Base-by-base conservation (phyloP, 768 basidiomycete genomes). In the Piloderma croceum region DNA sequence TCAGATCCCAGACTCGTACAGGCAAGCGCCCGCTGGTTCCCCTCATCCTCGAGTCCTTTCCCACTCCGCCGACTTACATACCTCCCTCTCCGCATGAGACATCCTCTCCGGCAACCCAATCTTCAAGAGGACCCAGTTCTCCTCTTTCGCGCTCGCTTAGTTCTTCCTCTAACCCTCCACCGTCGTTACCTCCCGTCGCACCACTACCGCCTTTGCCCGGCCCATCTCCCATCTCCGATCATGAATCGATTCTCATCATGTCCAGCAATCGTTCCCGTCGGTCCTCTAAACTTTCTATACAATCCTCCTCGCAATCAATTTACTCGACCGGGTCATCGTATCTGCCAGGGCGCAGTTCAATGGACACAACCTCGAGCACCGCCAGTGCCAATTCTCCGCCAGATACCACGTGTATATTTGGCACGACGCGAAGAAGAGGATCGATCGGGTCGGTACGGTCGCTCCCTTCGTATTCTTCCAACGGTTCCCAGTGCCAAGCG, bases 181-280 rank as follows among this genome's bases (percentile, higher is more conserved):
- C 41, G 1, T 29, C 42, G 27, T 9, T n/a, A 2, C 82, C 81
- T 0, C 82, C 82, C 0, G 59, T 67, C 0, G 50, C 65, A 0
- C 81, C 83, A 0, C 70, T 84, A 3, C 83, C 83, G 0, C 80
- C 83, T 3, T 49, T 84, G 2, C 83, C 83, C 0, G 80, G 77
- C 2, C 76, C 77, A 0, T 78, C 78, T 2, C 67, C 76, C 15
- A 65, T 79, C 19, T 68, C 77, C 3, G 65, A 69, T 42, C 57
- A 69, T 25, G 77, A 73, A 44, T 72, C 67, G 22, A 61, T 69
- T 25, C 62, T 65, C 15, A 64, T 72, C 29, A 67, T 60, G 27
- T 53, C 61, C 20, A 53, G 62, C 25, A 49, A 54, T 9, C 59
- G 65, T 20, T 61, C 62, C 19, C 63, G 67, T 12, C 61, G 64